Percentiles rank a stretch among this genome's conserved stretches.
phyloP scores from a whole-genome alignment of 2,329 filamentous ascomycete genomes.

The Colletotrichum abscissum region DNA sequence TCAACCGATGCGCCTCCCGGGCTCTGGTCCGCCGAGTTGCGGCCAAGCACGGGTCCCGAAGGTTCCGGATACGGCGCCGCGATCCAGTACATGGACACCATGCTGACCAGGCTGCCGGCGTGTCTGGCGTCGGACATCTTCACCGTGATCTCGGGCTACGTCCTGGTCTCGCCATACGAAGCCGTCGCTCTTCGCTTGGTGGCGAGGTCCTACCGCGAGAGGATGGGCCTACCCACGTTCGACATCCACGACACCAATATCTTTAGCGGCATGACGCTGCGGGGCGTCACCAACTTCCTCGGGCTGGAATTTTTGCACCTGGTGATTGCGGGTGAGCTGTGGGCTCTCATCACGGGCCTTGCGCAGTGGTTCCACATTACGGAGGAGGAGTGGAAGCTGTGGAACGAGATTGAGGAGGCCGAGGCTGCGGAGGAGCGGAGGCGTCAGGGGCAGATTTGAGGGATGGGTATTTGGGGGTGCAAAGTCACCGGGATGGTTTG shows the following conservation, averaged over 20 bases:
- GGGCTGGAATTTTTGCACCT: constrained; percentile 58
- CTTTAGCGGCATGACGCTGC: constrained; percentile 51
- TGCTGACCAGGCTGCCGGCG: constrained; percentile 62
- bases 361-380: constrained; percentile 54
- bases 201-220: constrained; percentile 54
- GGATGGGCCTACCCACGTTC: constrained; percentile 49
- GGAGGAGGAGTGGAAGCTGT: constrained; percentile 53
- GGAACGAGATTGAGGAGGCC: constrained; percentile 45
- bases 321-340: constrained; percentile 56
- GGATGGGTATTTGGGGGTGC: too few species aligned
- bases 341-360: constrained; percentile 53
- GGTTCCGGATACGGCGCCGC: constrained; percentile 39
- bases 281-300: constrained; percentile 57
- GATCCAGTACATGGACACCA: constrained; percentile 57
- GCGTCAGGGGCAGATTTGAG: constrained; percentile 2
- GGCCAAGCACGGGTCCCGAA: constrained; percentile 57
- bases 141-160: constrained; percentile 53
- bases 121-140: constrained; percentile 60
- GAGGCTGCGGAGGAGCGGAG: constrained; percentile 32
- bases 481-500: neutral
- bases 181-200: constrained; percentile 57
- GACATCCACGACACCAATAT: constrained; percentile 53
- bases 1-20: constrained; percentile 61
- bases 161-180: constrained; percentile 60
- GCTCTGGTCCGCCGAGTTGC: constrained; percentile 69